phyloP scores from a whole-genome alignment of 2,329 filamentous ascomycete genomes.

The Trichophyton equinum region DNA sequence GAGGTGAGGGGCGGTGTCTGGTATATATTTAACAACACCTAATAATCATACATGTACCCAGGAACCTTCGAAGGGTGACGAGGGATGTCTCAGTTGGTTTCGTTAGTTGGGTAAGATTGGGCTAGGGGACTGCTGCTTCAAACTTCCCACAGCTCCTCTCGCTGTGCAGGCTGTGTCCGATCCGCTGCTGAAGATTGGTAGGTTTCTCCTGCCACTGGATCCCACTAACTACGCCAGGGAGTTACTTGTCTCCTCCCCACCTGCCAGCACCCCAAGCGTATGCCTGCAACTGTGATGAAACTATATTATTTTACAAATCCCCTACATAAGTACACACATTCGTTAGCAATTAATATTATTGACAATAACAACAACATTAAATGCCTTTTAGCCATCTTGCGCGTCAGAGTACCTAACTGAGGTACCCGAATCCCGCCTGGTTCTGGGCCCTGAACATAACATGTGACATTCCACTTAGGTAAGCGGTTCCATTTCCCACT shows the following conservation, averaged over 20 bases:
- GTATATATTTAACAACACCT: not conserved
- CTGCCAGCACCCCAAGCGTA: not conserved
- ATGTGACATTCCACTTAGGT: not conserved
- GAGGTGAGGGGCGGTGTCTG: constrained; percentile 4
- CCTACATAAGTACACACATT: too few relatives aligned
- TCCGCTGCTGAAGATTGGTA: not conserved
- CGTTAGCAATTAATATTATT: too few relatives aligned
- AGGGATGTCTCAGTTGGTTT: not conserved
- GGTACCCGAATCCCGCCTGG: too few relatives aligned
- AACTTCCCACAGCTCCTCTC: not conserved
- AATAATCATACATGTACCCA: not conserved
- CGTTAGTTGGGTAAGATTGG: too few relatives aligned
- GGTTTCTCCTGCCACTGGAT: not conserved
- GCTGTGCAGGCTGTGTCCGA: not conserved
- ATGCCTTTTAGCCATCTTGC: too few relatives aligned
- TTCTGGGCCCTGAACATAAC: not conserved
- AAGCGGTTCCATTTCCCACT: not conserved
- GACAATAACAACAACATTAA: too few relatives aligned
- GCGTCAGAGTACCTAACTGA: too few relatives aligned
- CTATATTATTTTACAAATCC: too few relatives aligned
- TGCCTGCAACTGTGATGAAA: too few relatives aligned
- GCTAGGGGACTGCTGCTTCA: not conserved
- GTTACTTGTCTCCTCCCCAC: not conserved
- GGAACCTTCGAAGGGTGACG: too few relatives aligned
- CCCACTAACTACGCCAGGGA: not conserved